Evolutionary conservation across 2,329 filamentous ascomycete species (phyloP), one percentile per base, ranked within the genome.

Genomic region (Bimuria novae-zelandiae): DNA sequence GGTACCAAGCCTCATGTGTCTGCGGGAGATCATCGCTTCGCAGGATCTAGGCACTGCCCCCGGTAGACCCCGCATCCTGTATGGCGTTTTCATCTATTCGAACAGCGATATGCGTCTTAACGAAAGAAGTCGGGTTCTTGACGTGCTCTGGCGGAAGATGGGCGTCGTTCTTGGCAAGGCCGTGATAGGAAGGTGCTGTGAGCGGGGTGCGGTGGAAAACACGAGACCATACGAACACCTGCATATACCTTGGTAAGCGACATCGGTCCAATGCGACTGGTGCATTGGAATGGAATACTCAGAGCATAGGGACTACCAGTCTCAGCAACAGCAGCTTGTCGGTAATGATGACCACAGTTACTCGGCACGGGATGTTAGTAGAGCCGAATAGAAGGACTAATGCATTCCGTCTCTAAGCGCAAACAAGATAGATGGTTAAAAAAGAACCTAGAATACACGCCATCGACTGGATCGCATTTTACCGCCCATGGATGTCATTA

Each of bases 361-460:
- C n/a, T n/a, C n/a, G n/a, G n/a, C n/a, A n/a, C n/a, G n/a, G n/a
- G n/a, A n/a, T n/a, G 39, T 23, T n/a, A 2, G n/a, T 14, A 17
- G 8, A 29, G 41, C 25, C 2, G 19, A 22, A 6, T 21, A 44
- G 22, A 16, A 35, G 17, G 67, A 64, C 60, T 59, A 53, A 65
- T 68, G 59, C 61, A 69, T 67, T 69, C 51, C 61, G 60, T 68
- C n/a, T 69, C 65, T 63, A 69, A 64, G 60, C 59, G 61, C 62
- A 65, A 56, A 62, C 27, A 52, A 44, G 40, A 35, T 39, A 49
- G 8, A 53, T 55, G 60, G 59, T 64, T 65, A 59, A 61, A 58
- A 63, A 53, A 65, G 59, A 68, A 59, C 64, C 62, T 70, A 70
- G 60, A 70, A 66, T 70, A 70, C 68, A 70, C 63, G 64, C 65